phyloP scores from a whole-genome alignment of 2,329 filamentous ascomycete species.

The Pyrenochaeta sp. region DNA sequence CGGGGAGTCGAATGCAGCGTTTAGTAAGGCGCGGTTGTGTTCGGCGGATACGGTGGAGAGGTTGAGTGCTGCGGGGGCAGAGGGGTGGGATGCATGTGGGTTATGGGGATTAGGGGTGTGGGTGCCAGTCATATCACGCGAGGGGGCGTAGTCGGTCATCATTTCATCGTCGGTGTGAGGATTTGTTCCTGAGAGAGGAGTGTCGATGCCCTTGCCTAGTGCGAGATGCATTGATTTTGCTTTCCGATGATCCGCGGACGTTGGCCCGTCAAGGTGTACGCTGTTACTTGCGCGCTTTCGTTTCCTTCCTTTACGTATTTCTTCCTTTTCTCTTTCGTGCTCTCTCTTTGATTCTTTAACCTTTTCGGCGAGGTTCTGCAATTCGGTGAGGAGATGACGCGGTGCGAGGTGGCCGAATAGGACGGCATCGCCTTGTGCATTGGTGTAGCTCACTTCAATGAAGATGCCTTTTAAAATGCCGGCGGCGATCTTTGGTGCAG shows the following conservation, averaged over 20 bases:
- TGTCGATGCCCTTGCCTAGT: constrained; percentile 21
- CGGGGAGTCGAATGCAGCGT: constrained; percentile 52
- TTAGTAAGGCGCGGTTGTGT: constrained; percentile 37
- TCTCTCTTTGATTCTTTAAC: constrained; percentile 63
- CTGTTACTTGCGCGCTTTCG: constrained; percentile 67
- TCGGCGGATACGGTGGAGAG: constrained; percentile 32
- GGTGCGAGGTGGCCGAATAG: constrained; percentile 92
- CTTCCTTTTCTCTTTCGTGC: constrained; percentile 44
- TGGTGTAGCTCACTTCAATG: constrained; percentile 94
- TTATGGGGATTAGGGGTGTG: constrained; percentile 27
- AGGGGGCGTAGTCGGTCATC: constrained; percentile 36
- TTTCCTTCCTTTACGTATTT: constrained; percentile 61
- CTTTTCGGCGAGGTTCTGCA: constrained; percentile 74
- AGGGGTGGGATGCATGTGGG: constrained; percentile 23
- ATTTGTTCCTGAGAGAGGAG: constrained; percentile 13
- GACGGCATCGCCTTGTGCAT: constrained; percentile 76
- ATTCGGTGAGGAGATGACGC: constrained; percentile 80
- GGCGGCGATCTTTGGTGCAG: constrained; percentile 80
- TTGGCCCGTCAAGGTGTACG: constrained; percentile 23
- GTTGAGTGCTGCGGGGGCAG: constrained; percentile 35
- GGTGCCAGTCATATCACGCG: constrained; percentile 22
- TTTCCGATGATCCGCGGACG: constrained; percentile 18
- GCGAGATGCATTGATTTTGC: constrained; percentile 19
- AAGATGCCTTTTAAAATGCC: constrained; percentile 82
- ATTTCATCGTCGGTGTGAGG: constrained; percentile 35